Evolutionary conservation across 1,284 basidiomycete genomes (phyloP).

Genomic region (Tremellales sp.): DNA sequence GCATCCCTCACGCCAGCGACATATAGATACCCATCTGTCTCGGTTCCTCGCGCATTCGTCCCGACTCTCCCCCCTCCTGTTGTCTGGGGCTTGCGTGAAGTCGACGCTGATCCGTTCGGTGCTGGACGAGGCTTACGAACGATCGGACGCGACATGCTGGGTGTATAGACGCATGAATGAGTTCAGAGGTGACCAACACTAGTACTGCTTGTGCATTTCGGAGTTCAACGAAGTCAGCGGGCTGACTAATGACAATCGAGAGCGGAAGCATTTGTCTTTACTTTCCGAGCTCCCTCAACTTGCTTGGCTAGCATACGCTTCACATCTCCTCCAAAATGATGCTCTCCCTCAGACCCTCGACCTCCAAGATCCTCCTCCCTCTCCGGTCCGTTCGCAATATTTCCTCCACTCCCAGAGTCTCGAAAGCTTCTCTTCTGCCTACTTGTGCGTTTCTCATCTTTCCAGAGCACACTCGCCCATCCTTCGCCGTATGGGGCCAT

Average conservation of each 20-base stretch:
- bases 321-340: constrained; percentile 14
- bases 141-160: no score
- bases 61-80: constrained; percentile 16
- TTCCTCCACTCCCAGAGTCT: constrained; percentile 17
- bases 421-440: constrained; percentile 26
- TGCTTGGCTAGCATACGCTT: neutral
- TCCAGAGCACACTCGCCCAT: neutral
- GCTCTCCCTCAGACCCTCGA: constrained; percentile 26
- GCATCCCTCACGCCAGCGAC: constrained; percentile 42
- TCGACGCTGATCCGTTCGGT: no score
- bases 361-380: constrained; percentile 7
- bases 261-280: no score
- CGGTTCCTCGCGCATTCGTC: constrained; percentile 16
- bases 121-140: no score
- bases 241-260: no score
- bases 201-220: no score
- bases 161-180: no score
- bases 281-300: no score
- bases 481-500: neutral
- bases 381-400: constrained; percentile 10
- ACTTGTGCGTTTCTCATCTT: constrained; percentile 21
- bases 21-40: constrained; percentile 42
- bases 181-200: no score
- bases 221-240: no score
- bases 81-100: neutral